Conservation (phyloP, 805 yeast genomes). For the Nakazawaea ambrosiae region DNA sequence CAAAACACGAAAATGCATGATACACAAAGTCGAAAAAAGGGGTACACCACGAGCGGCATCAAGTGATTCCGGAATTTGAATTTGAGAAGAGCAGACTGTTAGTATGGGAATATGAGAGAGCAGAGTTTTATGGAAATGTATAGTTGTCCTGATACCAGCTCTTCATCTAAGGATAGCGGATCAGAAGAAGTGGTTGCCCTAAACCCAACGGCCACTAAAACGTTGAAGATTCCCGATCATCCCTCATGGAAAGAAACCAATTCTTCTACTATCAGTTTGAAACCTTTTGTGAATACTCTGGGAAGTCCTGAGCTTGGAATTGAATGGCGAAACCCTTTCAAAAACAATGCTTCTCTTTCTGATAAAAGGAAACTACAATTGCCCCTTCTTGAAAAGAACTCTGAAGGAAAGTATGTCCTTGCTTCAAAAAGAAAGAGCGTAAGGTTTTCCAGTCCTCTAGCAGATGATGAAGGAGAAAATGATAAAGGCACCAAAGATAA, state of each 20-base stretch:
- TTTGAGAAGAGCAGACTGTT: no score
- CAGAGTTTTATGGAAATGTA: no score
- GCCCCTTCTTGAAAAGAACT: constrained; percentile 8
- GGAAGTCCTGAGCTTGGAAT: no score
- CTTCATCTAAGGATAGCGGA: constrained; percentile 8
- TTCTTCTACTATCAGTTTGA: background rate
- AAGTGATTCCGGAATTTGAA: no score
- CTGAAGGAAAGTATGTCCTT: background rate
- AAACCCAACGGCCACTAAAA: background rate
- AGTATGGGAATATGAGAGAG: no score
- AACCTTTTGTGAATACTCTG: background rate
- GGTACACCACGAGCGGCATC: no score
- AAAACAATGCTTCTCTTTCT: no score
- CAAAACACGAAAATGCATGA: no score
- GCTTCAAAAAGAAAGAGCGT: constrained; percentile 5
- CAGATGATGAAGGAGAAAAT: background rate
- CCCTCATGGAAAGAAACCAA: constrained; percentile 2
- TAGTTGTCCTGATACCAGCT: constrained; percentile 9
- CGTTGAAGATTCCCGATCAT: constrained; percentile 5
- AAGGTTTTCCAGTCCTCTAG: constrained; percentile 8
- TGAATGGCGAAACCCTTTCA: no score
- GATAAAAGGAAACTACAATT: background rate
- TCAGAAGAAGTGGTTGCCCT: constrained; percentile 5
- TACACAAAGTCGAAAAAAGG: no score
- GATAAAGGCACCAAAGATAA: background rate